Conservation (phyloP, 495 filamentous ascomycete genomes). For the Annulohypoxylon nitens region DNA sequence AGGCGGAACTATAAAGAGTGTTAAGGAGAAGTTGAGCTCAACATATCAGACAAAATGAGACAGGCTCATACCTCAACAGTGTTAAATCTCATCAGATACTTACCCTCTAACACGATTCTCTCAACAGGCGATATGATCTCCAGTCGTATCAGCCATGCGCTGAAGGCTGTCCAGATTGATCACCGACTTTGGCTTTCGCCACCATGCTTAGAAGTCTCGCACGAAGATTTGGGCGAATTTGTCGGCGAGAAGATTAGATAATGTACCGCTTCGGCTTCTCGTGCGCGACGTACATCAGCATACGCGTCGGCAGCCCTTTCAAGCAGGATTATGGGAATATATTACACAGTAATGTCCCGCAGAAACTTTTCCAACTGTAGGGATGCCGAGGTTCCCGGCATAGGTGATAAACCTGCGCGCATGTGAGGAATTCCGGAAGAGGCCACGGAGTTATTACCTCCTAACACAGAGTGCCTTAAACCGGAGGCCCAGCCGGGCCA, state of each 20-base stretch:
- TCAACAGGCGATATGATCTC: conserved; percentile 46
- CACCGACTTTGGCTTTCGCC: conserved; percentile 43
- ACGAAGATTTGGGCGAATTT: conserved; percentile 36
- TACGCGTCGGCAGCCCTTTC: no score
- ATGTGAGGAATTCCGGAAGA: no score
- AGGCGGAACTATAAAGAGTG: conserved; percentile 52
- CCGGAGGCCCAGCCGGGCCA: no score
- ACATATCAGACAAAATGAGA: conserved; percentile 52
- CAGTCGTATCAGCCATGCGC: conserved; percentile 43
- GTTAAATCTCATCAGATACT: conserved; percentile 55
- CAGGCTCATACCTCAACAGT: conserved; percentile 53
- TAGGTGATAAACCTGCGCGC: no score
- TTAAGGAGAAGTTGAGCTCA: conserved; percentile 47
- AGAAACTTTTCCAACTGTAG: no score
- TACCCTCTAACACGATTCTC: conserved; percentile 42
- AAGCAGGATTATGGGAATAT: no score
- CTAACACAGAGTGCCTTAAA: no score
- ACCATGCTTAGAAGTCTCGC: conserved; percentile 52
- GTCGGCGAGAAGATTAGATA: background rate
- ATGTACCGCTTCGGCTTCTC: no score
- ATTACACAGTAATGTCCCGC: no score
- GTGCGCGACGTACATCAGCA: no score
- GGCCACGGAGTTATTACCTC: no score
- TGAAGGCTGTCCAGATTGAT: conserved; percentile 47
- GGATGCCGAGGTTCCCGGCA: no score